Evolutionary conservation across 768 basidiomycete genomes (phyloP).

Genomic region (Naganishia vaughanmartiniae): DNA sequence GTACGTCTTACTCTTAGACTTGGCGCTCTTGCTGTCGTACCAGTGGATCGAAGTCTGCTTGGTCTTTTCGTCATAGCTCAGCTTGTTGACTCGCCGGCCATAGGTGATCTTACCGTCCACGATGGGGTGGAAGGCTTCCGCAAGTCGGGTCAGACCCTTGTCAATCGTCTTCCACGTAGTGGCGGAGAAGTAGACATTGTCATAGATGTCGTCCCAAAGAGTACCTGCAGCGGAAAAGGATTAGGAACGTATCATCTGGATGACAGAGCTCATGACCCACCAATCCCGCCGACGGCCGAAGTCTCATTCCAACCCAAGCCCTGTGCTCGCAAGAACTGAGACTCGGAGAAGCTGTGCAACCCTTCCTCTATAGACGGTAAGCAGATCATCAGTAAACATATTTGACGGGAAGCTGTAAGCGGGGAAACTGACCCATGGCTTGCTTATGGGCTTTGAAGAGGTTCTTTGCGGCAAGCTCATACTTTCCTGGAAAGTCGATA

Average conservation of each 20-base stretch:
- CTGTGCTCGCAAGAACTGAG: constrained; percentile 25
- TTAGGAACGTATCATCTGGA: not conserved
- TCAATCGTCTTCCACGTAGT: constrained; percentile 37
- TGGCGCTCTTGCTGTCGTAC: constrained; percentile 28
- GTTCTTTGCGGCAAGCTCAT: constrained; percentile 32
- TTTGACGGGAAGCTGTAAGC: not conserved
- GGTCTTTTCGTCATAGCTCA: constrained; percentile 32
- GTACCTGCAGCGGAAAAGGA: constrained; percentile 27
- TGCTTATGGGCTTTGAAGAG: constrained; percentile 39
- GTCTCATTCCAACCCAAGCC: constrained; percentile 34
- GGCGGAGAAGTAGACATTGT: constrained; percentile 38
- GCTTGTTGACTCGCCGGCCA: constrained; percentile 30
- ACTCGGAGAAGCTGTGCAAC: constrained; percentile 31
- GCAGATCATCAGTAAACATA: not conserved
- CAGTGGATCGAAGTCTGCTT: constrained; percentile 36
- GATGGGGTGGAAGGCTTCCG: constrained; percentile 39
- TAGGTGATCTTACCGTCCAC: constrained; percentile 34
- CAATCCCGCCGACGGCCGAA: constrained; percentile 32
- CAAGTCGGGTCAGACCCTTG: constrained; percentile 37
- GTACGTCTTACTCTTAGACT: constrained; percentile 26
- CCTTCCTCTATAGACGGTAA: constrained; percentile 24
- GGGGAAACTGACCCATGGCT: constrained; percentile 32
- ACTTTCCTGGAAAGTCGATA: constrained; percentile 29
- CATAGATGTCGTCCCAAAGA: constrained; percentile 39
- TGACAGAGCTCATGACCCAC: constrained; percentile 9